Base-by-base conservation (phyloP, 1,139 yeast species). In the Pichia sp. region DNA sequence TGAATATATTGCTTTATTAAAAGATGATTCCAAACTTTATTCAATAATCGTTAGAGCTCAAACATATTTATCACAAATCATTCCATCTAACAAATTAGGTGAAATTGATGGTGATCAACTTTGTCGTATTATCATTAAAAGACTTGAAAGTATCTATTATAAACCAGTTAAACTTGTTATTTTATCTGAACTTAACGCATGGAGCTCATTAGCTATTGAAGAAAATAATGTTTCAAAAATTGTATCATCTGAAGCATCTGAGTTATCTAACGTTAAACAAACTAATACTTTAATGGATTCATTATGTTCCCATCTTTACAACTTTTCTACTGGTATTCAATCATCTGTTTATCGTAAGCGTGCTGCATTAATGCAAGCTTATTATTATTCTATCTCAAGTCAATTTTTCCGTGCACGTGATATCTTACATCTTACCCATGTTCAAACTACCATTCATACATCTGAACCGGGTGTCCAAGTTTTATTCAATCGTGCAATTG, bases 81-180 rank as follows among this genome's bases (percentile, higher is more conserved):
- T 79, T 50, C 73, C 82, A 29, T 70, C 72, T 47, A 68, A 63
- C 10, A 68, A 70, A 43, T 70, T 72, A 58, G 50, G 64, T 30
- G 66, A 66, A 44, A 63, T 72, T 28, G 66, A 74, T 54, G 78
- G 79, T 55, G 83, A 78, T 55, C 85, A 81, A 63, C 72, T 84
- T 59, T 80, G 90, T 48, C 81, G 97, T 67, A 76, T 88, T 48
- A 75, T 89, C 46, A 74, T 83, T 52, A 85, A 95, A 67, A 82
- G 98, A 71, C 73, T 94, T 62, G 97, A 92, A 62, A 96, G 87
- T 69, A 76, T 92, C 49, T 92, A 94, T 73, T 94, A 83, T 79
- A 94, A 94, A 73, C 94, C 97, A 44, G 77, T 78, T 51, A 80
- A 78, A 58, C 81, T 92, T 57, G 83, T 89, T 55, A 69, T 72